These are phyloP conservation scores for Saccharum officinarum DNA, from an alignment of 176 grass and related monocot genomes.

Conservation along the genomic window DNA sequence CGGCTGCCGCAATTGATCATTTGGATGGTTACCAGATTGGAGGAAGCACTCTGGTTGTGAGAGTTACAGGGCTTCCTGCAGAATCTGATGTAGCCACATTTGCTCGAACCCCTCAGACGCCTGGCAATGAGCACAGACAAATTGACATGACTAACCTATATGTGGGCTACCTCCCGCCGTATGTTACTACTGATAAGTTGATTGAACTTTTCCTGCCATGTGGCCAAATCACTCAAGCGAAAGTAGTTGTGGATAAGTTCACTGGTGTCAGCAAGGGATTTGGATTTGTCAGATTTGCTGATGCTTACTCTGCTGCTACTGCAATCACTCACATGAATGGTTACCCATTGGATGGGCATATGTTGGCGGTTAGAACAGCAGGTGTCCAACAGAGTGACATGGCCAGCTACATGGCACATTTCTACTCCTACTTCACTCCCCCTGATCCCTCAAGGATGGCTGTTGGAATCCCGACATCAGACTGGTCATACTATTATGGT, in stretches of 20 bases:
- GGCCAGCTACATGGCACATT: constrained; percentile 26
- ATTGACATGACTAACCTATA: constrained; percentile 62
- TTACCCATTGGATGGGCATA: constrained; percentile 47
- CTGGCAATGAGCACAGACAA: constrained; percentile 26
- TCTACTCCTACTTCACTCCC: constrained; percentile 29
- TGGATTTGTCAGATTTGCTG: constrained; percentile 66
- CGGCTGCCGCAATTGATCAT: constrained; percentile 40
- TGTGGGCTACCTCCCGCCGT: constrained; percentile 48
- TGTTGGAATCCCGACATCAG: constrained; percentile 39
- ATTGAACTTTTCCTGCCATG: constrained; percentile 54
- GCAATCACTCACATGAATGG: constrained; percentile 54
- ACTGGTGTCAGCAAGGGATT: constrained; percentile 72
- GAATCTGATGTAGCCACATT: constrained; percentile 6
- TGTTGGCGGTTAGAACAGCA: constrained; percentile 47
- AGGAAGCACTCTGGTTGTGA: constrained; percentile 60
- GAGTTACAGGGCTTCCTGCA: constrained; percentile 31
- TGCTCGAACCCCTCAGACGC: constrained; percentile 2
- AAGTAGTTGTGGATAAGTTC: constrained; percentile 47
- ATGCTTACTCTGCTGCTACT: constrained; percentile 47
- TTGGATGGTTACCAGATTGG: constrained; percentile 71
- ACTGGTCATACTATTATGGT: constrained; percentile 28
- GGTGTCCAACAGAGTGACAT: constrained; percentile 7
- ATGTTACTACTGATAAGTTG: constrained; percentile 46
- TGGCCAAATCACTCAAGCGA: constrained; percentile 56
- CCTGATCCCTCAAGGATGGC: constrained; percentile 9